Evolutionary conservation across 208 protist genomes (phyloP).

Genomic region (Leishmania arabica): DNA sequence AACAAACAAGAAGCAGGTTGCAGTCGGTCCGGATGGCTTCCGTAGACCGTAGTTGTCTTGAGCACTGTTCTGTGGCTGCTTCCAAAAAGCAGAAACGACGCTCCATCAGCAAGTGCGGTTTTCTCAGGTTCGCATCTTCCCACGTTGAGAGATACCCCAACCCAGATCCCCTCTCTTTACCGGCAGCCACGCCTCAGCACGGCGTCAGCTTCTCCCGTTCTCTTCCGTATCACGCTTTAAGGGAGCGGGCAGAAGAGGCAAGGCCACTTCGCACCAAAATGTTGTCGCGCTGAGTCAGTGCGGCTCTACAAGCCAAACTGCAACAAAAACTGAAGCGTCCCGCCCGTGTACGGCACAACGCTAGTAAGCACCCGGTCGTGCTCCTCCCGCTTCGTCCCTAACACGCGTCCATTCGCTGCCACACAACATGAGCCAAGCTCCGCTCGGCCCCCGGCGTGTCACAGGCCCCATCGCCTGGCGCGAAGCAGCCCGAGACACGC

Average conservation of each 20-base stretch:
- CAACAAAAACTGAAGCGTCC: neutral
- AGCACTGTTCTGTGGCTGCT: neutral
- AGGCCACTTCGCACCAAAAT: no score
- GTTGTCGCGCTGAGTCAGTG: neutral
- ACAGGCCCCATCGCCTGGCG: neutral
- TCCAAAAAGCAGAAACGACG: neutral
- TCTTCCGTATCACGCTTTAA: neutral
- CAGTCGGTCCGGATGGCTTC: neutral
- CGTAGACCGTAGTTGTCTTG: neutral
- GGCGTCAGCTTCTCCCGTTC: neutral
- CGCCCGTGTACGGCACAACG: neutral
- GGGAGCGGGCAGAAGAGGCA: neutral
- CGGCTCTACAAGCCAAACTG: neutral
- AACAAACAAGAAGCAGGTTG: neutral
- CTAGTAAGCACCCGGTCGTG: neutral
- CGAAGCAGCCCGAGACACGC: neutral
- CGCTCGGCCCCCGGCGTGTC: neutral
- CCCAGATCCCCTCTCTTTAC: neutral
- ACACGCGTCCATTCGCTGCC: neutral
- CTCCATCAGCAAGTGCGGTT: neutral
- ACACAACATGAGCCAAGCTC: neutral
- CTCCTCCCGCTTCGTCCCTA: neutral
- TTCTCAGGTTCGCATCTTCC: neutral
- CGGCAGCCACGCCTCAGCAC: no score
- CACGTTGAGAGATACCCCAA: neutral